Base-by-base conservation (phyloP, 208 protist genomes). In the Crithidia fasciculata region DNA sequence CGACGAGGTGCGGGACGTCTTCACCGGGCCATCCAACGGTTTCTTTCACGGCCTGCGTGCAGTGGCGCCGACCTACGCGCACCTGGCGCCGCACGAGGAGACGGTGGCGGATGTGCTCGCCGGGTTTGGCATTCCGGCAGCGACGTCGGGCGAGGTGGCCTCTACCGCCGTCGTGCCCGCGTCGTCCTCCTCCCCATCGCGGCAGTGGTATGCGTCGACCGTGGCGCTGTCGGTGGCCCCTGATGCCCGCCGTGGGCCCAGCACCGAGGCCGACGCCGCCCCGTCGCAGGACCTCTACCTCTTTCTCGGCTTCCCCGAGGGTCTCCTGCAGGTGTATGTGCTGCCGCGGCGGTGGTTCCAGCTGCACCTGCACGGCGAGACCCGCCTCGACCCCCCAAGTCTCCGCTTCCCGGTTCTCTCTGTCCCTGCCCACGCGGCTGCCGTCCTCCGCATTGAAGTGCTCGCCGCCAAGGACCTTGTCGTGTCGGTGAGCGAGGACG, bases 1-100 rank as follows among this genome's bases (percentile, higher is more conserved):
- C 69, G 68, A 83, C 43, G 88, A 97, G 39, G 83, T 86, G 55
- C 82, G 91, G 28, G 90, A 95, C 41, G 92, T 93, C 8, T 92
- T 93, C 68, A 85, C 93, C 66, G 86, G 90, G 8, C 73, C 87
- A 47, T 85, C 86, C 8, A 95, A 85, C 50, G 78, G 78, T 40
- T 95, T 93, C 74, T 97, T 97, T 64, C 83, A 86, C 43, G 90
- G 88, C 10, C 78, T 95, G 37, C 82, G 82, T 55, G 81, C 92
- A 8, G 69, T 95, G 8, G 85, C 93, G 5, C 90, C 90, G 15
- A 94, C 93, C 13, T 97, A 91, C 72, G 85, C 89, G 60, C 89
- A 97, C 74, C 78, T 97, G 19, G 79, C 89, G 36, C 77, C 72
- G 49, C 82, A 84, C 39, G 81, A 80, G 37, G 43, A 65, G 7